Evolutionary conservation across 345 rosid species (phyloP).

Genomic region (Eucalyptus erythrocorys): DNA sequence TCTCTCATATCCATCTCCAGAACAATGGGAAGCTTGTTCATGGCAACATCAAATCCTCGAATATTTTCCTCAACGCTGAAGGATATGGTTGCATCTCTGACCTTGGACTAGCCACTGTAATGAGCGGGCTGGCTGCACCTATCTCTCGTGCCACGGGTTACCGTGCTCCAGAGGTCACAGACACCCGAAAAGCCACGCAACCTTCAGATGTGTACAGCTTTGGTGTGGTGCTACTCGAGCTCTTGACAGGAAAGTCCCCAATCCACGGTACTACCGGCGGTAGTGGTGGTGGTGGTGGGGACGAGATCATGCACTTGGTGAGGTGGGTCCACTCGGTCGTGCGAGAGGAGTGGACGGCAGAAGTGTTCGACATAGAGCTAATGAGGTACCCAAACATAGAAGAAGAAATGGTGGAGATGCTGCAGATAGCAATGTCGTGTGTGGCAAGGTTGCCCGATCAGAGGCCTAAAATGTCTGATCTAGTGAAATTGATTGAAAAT

Average conservation of each 20-base stretch:
- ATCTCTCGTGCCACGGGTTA: constrained; percentile 57
- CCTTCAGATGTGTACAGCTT: constrained; percentile 76
- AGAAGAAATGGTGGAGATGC: constrained; percentile 94
- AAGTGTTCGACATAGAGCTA: constrained; percentile 80
- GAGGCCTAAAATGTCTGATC: constrained; percentile 64
- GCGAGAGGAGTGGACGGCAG: constrained; percentile 94
- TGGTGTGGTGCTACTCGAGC: constrained; percentile 75
- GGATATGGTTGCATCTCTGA: constrained; percentile 60
- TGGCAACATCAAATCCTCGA: constrained; percentile 85
- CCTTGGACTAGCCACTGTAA: constrained; percentile 53
- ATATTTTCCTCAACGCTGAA: constrained; percentile 55
- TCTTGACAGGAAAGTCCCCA: constrained; percentile 72
- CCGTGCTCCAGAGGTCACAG: constrained; percentile 84
- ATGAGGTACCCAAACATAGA: constrained; percentile 83
- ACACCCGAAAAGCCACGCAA: constrained; percentile 62
- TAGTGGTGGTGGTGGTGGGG: constrained; percentile 13
- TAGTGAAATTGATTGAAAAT: constrained; percentile 55
- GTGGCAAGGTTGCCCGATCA: constrained; percentile 57
- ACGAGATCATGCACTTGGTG: constrained; percentile 66
- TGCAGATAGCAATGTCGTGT: constrained; percentile 78
- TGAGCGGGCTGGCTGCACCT: constrained; percentile 41
- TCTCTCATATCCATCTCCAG: constrained; percentile 53
- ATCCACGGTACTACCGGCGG: constrained; percentile 5
- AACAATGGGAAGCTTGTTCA: constrained; percentile 62
- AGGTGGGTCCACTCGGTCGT: constrained; percentile 95